Conservation (phyloP, 2,329 filamentous ascomycete species). For the Cladosporium colombiae region DNA sequence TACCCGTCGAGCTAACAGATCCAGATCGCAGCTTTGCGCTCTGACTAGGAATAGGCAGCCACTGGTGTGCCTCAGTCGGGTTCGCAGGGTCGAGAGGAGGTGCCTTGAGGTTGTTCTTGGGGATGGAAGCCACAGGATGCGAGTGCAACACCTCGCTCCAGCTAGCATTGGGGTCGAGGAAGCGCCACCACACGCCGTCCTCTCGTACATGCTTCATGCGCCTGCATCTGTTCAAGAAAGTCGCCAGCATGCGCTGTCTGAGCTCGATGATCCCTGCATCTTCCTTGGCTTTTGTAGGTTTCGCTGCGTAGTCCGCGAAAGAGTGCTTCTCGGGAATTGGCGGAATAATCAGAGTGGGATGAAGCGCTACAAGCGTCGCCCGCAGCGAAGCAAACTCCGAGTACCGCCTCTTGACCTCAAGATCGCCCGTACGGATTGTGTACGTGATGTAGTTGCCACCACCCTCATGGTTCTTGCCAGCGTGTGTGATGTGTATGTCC, state of each 20-base stretch:
- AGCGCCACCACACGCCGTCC: slow-evolving; percentile 96
- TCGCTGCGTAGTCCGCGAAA: slow-evolving; percentile 97
- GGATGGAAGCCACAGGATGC: slow-evolving; percentile 84
- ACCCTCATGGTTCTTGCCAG: slow-evolving; percentile 91
- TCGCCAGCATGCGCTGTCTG: slow-evolving; percentile 92
- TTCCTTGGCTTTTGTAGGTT: slow-evolving; percentile 96
- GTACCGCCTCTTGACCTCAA: slow-evolving; percentile 92
- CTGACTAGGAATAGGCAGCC: slow-evolving; percentile 78
- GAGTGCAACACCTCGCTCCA: slow-evolving; percentile 95
- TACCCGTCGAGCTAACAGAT: slow-evolving; percentile 52
- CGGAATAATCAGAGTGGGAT: slow-evolving; percentile 92
- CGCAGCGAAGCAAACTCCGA: slow-evolving; percentile 94
- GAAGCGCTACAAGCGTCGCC: slow-evolving; percentile 83
- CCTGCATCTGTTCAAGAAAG: slow-evolving; percentile 91
- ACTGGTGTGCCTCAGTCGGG: slow-evolving; percentile 81
- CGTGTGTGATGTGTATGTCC: slow-evolving; percentile 88
- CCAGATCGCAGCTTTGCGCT: slow-evolving; percentile 79
- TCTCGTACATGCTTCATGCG: slow-evolving; percentile 88
- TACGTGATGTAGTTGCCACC: slow-evolving; percentile 95
- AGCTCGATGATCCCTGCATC: slow-evolving; percentile 96
- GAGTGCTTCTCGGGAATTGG: slow-evolving; percentile 98
- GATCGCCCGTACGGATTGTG: slow-evolving; percentile 90
- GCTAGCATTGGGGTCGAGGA: slow-evolving; percentile 95
- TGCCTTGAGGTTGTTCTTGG: slow-evolving; percentile 90
- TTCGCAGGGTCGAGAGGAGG: slow-evolving; percentile 96